Evolutionary conservation across 2,329 filamentous ascomycete species (phyloP).

Genomic region (Penicillium aurantiogriseum): DNA sequence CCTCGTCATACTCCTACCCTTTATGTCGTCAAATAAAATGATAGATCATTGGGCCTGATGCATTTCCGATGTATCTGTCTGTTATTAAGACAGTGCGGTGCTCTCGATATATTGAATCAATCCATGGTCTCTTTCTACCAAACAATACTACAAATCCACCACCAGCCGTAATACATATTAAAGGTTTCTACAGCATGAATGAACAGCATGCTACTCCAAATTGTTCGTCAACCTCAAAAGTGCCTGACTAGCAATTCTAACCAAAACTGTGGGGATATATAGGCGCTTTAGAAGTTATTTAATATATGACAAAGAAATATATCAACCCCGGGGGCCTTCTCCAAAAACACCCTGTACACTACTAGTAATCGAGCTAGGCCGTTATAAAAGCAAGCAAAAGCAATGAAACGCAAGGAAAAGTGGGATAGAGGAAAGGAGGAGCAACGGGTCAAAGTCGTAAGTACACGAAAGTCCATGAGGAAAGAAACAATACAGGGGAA

Average conservation of each 20-base stretch:
- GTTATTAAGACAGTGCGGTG: background rate
- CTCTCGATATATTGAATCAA: conserved; percentile 5
- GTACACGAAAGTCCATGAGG: conserved; percentile 20
- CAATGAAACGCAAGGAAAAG: background rate
- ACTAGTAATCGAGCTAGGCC: conserved; percentile 4
- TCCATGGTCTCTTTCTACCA: conserved; percentile 7
- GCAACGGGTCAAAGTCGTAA: conserved; percentile 12
- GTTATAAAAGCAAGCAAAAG: background rate
- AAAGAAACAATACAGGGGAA: conserved; percentile 15
- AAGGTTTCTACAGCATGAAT: background rate
- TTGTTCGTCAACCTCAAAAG: background rate
- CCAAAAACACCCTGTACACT: conserved; percentile 15
- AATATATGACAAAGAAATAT: conserved; percentile 7
- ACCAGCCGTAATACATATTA: background rate
- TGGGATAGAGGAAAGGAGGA: background rate
- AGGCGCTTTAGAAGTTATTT: background rate
- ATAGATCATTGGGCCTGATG: conserved; percentile 13
- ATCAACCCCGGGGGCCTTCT: background rate
- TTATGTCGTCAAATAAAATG: conserved; percentile 16
- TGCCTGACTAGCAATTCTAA: background rate
- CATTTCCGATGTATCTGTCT: background rate
- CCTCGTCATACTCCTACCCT: conserved; percentile 10
- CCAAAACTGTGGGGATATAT: background rate
- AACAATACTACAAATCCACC: background rate
- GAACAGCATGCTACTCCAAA: background rate